phyloP scores from a whole-genome alignment of 129 eudicot species.

The Sambucus nigra region DNA sequence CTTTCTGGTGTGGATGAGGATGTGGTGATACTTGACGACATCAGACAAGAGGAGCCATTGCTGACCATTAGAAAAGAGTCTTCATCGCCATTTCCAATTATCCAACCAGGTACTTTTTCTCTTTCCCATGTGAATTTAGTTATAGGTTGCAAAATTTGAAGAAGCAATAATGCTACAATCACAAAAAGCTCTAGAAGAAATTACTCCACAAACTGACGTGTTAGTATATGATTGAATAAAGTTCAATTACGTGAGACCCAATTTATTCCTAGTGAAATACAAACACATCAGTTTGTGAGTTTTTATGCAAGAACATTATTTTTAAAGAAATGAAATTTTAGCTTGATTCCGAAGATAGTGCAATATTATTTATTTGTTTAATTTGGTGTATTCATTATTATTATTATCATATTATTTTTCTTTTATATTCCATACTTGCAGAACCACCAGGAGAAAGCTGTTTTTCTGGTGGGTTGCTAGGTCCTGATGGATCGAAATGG shows the following conservation, averaged over 20 bases:
- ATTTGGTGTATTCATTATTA: slow-evolving; percentile 1
- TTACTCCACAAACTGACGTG: no score
- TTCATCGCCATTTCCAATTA: slow-evolving; percentile 19
- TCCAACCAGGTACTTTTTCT: slow-evolving; percentile 43
- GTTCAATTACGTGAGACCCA: no score
- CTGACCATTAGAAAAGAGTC: slow-evolving; percentile 26
- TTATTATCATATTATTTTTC: not conserved
- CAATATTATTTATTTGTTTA: no score
- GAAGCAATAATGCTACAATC: no score
- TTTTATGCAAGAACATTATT: no score
- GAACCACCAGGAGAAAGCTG: slow-evolving; percentile 39
- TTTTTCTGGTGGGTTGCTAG: slow-evolving; percentile 67
- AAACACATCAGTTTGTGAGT: no score
- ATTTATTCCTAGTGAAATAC: no score
- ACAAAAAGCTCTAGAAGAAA: no score
- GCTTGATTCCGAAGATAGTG: not conserved
- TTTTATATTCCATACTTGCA: slow-evolving; percentile 1
- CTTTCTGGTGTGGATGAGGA: slow-evolving; percentile 28
- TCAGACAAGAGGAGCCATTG: slow-evolving; percentile 26
- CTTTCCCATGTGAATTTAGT: not conserved
- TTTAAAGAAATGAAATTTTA: not conserved
- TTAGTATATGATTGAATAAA: no score
- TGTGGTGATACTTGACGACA: slow-evolving; percentile 21
- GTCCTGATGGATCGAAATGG: slow-evolving; percentile 81
- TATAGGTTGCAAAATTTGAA: not conserved